Conservation (phyloP, 1,284 basidiomycete species). For the Lentinus polychrous region DNA sequence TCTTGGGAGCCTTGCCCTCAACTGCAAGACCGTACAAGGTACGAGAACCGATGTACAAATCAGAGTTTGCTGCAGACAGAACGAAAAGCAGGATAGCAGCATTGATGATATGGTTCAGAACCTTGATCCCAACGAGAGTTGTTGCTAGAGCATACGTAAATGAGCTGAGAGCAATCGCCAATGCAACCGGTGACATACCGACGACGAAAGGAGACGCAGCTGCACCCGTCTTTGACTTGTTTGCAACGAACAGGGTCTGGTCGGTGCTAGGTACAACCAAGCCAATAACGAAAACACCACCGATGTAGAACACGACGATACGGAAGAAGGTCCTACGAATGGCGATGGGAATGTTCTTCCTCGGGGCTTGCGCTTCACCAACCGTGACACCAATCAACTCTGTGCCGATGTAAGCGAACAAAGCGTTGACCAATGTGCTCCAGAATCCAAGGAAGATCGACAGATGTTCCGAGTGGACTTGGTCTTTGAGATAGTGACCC, state of each 20-base stretch:
- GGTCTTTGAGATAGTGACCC: slow-evolving; percentile 30
- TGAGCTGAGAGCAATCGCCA: slow-evolving; percentile 14
- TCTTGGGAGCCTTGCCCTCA: slow-evolving; percentile 58
- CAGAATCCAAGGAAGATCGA: slow-evolving; percentile 58
- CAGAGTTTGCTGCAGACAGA: slow-evolving; percentile 63
- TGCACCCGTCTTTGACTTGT: slow-evolving; percentile 52
- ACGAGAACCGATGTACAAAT: slow-evolving; percentile 60
- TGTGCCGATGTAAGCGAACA: slow-evolving; percentile 56
- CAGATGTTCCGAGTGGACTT: slow-evolving; percentile 40
- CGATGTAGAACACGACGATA: slow-evolving; percentile 68
- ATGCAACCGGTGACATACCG: slow-evolving; percentile 36
- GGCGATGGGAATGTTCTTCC: slow-evolving; percentile 51
- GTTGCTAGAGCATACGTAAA: slow-evolving; percentile 36
- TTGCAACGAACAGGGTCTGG: slow-evolving; percentile 47
- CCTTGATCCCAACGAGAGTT: slow-evolving; percentile 45
- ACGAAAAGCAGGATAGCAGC: slow-evolving; percentile 72
- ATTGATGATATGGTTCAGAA: slow-evolving; percentile 65
- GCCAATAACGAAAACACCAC: slow-evolving; percentile 62
- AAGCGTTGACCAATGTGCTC: slow-evolving; percentile 39
- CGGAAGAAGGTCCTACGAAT: slow-evolving; percentile 49
- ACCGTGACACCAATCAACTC: slow-evolving; percentile 43
- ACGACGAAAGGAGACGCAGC: slow-evolving; percentile 79
- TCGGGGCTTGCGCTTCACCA: slow-evolving; percentile 44
- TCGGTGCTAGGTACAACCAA: slow-evolving; percentile 43
- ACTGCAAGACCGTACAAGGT: slow-evolving; percentile 64